Evolutionary conservation across 352 stramenopile genomes (phyloP), one percentile per base, ranked within the genome.

Genomic region (Thalassiosira livingstoniorum): DNA sequence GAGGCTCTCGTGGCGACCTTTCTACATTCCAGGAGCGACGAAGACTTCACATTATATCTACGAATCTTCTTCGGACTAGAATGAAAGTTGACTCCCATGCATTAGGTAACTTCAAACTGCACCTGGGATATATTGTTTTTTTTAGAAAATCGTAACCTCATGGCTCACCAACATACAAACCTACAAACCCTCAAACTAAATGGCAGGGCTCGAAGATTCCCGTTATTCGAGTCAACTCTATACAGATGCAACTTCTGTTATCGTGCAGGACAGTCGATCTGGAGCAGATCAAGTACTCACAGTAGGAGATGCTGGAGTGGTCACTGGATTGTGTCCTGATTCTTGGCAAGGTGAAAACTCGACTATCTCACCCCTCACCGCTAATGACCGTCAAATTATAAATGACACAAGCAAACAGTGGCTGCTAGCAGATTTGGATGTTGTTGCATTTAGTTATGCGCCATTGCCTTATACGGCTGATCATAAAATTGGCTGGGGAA

Each of bases 261-360:
- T 94, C 71, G 83, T 94, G 1, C 55, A 89, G 66, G 91, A 95
- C 67, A 53, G 54, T 45, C 64, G 91, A 18, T 92, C 87, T 7
- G 85, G 89, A 58, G 87, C 79, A 15, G 92, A 92, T 80, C 87
- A 92, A 29, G 68, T 95, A 45, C 67, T 95, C 3, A 92, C 89
- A 18, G 84, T 93, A 10, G 91, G 91, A 27, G 90, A 95, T 76
- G 82, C 91, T 27, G 57, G 73, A 23, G 83, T 95, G 7, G 87
- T 94, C 4, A 90, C 86, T 2, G 35, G 47, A 58, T 51, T 74
- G n/a, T 67, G 67, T 35, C 54, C 67, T 47, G 86, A 95, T 53
- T 85, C 82, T 23, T 95, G 90, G 90, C 89, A 95, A 86, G 91
- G 91, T 35, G 91, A 95, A 81, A 95, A 82, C 55, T 90, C 83